phyloP scores from a whole-genome alignment of 2,329 filamentous ascomycete genomes.

The Cladosporium sp. region DNA sequence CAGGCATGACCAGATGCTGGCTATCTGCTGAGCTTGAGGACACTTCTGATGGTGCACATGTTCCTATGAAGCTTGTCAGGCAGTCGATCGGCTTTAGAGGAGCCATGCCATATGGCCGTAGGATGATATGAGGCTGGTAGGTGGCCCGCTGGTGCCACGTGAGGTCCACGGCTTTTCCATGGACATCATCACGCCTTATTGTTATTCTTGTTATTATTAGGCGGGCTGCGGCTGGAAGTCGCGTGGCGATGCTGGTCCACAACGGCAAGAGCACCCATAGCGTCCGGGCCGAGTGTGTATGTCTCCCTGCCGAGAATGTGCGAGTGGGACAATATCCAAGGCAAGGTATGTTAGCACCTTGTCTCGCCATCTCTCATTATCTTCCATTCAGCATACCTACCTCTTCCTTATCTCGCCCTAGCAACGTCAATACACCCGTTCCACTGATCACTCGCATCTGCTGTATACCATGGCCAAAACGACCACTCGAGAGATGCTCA shows the following conservation, averaged over 20 bases:
- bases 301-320: background rate
- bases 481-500: background rate
- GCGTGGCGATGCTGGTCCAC: background rate
- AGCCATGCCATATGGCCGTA: background rate
- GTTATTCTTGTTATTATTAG: too few species aligned
- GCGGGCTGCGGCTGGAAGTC: background rate
- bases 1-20: conserved; percentile 14
- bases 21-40: background rate
- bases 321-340: too few species aligned
- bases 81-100: background rate
- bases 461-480: background rate
- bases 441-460: background rate
- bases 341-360: too few species aligned
- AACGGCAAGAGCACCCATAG: background rate
- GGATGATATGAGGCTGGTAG: too few species aligned
- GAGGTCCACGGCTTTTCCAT: too few species aligned
- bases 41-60: background rate
- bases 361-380: too few species aligned
- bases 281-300: background rate
- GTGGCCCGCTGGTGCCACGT: too few species aligned
- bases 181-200: too few species aligned
- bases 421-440: background rate
- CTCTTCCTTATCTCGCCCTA: background rate
- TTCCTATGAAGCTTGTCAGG: background rate
- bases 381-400: background rate